Evolutionary conservation across 2,329 filamentous ascomycete species (phyloP).

Genomic region (Davidsoniella eucalypti): DNA sequence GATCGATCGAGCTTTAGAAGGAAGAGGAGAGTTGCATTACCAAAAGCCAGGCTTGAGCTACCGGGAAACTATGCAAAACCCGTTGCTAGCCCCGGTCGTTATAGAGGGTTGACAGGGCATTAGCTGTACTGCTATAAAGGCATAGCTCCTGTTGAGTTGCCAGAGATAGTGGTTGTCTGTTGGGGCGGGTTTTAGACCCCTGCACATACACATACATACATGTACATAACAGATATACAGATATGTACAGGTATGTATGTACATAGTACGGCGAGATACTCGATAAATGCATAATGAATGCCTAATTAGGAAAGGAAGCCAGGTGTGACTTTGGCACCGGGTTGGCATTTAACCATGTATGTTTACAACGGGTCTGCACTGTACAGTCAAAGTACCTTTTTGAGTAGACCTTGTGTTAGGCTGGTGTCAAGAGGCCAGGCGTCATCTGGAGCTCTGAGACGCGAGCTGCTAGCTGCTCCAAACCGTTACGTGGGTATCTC

Average conservation of each 20-base stretch:
- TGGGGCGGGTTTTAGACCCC: background rate
- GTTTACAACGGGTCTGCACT: background rate
- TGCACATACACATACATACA: background rate
- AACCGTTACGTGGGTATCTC: background rate
- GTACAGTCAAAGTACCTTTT: conserved; percentile 6
- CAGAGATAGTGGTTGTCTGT: background rate
- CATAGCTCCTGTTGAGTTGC: too few relatives aligned
- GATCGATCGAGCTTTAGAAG: too few relatives aligned
- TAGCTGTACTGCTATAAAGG: too few relatives aligned
- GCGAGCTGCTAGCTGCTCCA: background rate
- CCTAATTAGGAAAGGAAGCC: background rate
- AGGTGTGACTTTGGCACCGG: background rate
- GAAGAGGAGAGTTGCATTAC: too few relatives aligned
- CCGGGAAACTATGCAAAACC: too few relatives aligned
- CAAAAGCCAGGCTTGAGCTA: too few relatives aligned
- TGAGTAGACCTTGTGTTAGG: background rate
- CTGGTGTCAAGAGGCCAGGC: conserved; percentile 1
- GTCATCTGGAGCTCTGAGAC: background rate
- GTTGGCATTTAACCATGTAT: background rate
- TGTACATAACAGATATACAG: background rate
- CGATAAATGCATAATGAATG: too few relatives aligned
- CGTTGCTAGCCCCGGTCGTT: too few relatives aligned
- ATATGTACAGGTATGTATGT: background rate
- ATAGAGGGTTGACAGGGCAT: too few relatives aligned
- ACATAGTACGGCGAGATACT: background rate